phyloP scores from a whole-genome alignment of 495 filamentous ascomycete genomes.

The Sordaria brevicollis region DNA sequence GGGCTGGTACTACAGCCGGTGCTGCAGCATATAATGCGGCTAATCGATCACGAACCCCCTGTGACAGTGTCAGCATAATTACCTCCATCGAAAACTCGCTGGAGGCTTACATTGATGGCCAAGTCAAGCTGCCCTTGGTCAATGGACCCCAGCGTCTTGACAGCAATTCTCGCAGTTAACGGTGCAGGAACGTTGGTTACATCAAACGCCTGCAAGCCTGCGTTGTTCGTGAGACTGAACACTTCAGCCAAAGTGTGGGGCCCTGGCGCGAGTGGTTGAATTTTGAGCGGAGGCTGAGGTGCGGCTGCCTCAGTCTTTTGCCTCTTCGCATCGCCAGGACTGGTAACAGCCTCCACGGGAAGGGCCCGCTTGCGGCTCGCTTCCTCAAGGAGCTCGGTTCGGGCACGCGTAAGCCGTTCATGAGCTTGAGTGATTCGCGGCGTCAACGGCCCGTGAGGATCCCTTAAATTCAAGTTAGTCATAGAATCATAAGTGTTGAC shows the following conservation, averaged over 20 bases:
- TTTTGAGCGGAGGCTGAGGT: slow-evolving; percentile 36
- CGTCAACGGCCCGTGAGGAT: slow-evolving; percentile 55
- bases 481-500: neutral
- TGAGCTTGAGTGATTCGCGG: slow-evolving; percentile 72
- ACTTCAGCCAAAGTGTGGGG: slow-evolving; percentile 67
- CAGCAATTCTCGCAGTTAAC: slow-evolving; percentile 64
- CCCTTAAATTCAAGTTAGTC: slow-evolving; percentile 40
- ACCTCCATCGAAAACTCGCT: slow-evolving; percentile 22
- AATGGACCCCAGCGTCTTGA: slow-evolving; percentile 55
- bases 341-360: slow-evolving; percentile 54
- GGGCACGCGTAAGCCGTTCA: slow-evolving; percentile 63
- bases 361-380: slow-evolving; percentile 63
- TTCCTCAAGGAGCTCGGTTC: slow-evolving; percentile 67
- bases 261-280: slow-evolving; percentile 59
- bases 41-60: slow-evolving; percentile 32
- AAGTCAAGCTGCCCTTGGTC: slow-evolving; percentile 53
- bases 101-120: slow-evolving; percentile 53
- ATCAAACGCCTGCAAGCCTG: slow-evolving; percentile 65
- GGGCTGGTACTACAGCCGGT: slow-evolving; percentile 3
- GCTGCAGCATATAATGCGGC: slow-evolving; percentile 17
- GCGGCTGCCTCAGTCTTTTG: slow-evolving; percentile 20
- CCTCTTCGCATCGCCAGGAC: slow-evolving; percentile 35
- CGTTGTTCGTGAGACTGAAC: slow-evolving; percentile 72
- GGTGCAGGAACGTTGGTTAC: slow-evolving; percentile 65
- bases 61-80: slow-evolving; percentile 15